phyloP scores from a whole-genome alignment of 768 basidiomycete genomes.

The Crassisporium funariophilum region DNA sequence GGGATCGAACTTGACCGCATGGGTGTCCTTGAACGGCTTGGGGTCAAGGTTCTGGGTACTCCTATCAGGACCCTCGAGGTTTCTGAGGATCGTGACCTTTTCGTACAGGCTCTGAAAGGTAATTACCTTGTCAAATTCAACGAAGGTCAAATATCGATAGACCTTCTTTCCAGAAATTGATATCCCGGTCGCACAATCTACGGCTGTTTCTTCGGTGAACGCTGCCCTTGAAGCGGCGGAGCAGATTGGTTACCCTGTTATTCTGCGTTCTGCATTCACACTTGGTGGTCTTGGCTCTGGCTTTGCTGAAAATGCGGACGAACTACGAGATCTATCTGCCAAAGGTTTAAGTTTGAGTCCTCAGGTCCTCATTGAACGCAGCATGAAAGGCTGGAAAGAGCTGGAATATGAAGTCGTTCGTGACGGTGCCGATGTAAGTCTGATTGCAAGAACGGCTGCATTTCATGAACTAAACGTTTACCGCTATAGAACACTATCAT shows the following conservation, averaged over 20 bases:
- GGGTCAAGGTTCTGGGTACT: constrained; percentile 92
- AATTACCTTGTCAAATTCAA: constrained; percentile 19
- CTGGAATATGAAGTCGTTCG: constrained; percentile 99
- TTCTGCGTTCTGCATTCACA: constrained; percentile 94
- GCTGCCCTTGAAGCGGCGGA: constrained; percentile 91
- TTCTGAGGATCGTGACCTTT: constrained; percentile 95
- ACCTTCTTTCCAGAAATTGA: constrained; percentile 77
- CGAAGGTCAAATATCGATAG: constrained; percentile 7
- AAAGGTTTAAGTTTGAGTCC: constrained; percentile 89
- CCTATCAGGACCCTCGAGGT: constrained; percentile 94
- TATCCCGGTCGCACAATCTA: constrained; percentile 94
- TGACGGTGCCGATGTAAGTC: constrained; percentile 90
- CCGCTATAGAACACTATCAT: constrained; percentile 91
- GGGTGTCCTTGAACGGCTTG: constrained; percentile 92
- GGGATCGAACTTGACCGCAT: constrained; percentile 96
- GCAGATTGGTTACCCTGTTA: constrained; percentile 94
- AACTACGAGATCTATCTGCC: constrained; percentile 91
- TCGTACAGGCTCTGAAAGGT: constrained; percentile 97
- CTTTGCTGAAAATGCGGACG: constrained; percentile 93
- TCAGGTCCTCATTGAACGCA: constrained; percentile 95
- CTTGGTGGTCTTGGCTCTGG: constrained; percentile 98
- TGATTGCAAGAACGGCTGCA: not conserved
- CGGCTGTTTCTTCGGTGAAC: constrained; percentile 94
- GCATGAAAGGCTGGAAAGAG: constrained; percentile 99
- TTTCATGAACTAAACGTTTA: constrained; percentile 19